These are phyloP conservation scores for Prunus salicina DNA, from an alignment of 306 rosid species.

Conservation along the genomic window DNA sequence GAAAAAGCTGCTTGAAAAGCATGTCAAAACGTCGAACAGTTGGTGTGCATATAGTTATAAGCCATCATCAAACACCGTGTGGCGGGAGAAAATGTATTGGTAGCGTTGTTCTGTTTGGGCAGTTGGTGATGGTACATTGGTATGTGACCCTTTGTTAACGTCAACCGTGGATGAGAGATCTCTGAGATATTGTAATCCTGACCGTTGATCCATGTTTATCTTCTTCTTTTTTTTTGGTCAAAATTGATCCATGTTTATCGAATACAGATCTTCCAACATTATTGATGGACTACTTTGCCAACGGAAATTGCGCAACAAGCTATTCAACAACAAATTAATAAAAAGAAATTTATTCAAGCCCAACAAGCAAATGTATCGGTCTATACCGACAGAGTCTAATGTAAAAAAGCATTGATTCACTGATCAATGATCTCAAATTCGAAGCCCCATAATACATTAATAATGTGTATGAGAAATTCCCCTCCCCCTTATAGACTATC, in stretches of 20 bases:
- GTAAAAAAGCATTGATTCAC: too few species aligned
- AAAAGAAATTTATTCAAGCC: too few species aligned
- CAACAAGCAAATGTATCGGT: too few species aligned
- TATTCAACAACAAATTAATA: too few species aligned
- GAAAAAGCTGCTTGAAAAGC: constrained; percentile 27
- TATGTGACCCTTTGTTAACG: too few species aligned
- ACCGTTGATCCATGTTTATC: background rate
- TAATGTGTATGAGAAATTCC: too few species aligned
- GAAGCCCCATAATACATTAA: too few species aligned
- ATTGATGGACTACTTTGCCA: too few species aligned
- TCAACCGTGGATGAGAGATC: background rate
- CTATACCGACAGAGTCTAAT: too few species aligned
- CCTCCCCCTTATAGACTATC: too few species aligned
- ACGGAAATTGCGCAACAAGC: too few species aligned
- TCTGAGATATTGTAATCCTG: background rate
- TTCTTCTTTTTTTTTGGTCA: too few species aligned
- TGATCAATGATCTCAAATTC: rapidly evolving
- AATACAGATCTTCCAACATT: background rate
- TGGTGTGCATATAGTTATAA: background rate
- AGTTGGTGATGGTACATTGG: background rate
- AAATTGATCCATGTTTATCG: background rate
- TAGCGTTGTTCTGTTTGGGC: background rate
- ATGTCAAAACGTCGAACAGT: constrained; percentile 22
- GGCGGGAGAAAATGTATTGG: background rate
- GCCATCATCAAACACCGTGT: background rate